Conservation (phyloP, 768 basidiomycete species). For the Kwoniella dendrophila region DNA sequence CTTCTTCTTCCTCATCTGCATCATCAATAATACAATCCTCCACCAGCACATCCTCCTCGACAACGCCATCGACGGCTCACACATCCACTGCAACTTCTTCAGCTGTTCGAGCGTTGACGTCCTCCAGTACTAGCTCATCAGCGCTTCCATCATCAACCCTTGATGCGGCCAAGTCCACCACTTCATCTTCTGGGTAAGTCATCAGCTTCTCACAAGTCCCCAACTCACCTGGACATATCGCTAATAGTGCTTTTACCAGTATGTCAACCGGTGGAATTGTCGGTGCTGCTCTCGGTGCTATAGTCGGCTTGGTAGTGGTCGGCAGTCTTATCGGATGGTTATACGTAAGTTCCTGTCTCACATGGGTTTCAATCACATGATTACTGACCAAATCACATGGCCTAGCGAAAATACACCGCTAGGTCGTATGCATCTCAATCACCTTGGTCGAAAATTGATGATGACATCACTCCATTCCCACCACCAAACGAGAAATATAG, state of each 20-base stretch:
- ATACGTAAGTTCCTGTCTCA: slow-evolving; percentile 31
- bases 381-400: not conserved
- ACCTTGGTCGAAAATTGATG: slow-evolving; percentile 45
- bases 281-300: slow-evolving; percentile 38
- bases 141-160: slow-evolving; percentile 12
- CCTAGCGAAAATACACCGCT: slow-evolving; percentile 38
- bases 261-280: slow-evolving; percentile 45
- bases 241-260: slow-evolving; percentile 6
- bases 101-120: slow-evolving; percentile 22
- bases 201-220: not conserved
- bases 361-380: not conserved
- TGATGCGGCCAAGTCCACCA: slow-evolving; percentile 12
- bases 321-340: slow-evolving; percentile 41
- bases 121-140: slow-evolving; percentile 14
- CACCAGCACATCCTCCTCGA: slow-evolving; percentile 8
- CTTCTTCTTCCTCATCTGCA: slow-evolving; percentile 17
- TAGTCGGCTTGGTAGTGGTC: slow-evolving; percentile 39
- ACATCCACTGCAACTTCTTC: slow-evolving; percentile 14
- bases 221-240: no score
- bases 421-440: slow-evolving; percentile 32
- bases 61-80: slow-evolving; percentile 17
- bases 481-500: slow-evolving; percentile 25
- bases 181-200: slow-evolving; percentile 21
- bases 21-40: no score
- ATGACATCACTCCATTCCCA: slow-evolving; percentile 45